Conservation (phyloP, 2,329 filamentous ascomycete genomes). For the Pseudogymnoascus sp. region DNA sequence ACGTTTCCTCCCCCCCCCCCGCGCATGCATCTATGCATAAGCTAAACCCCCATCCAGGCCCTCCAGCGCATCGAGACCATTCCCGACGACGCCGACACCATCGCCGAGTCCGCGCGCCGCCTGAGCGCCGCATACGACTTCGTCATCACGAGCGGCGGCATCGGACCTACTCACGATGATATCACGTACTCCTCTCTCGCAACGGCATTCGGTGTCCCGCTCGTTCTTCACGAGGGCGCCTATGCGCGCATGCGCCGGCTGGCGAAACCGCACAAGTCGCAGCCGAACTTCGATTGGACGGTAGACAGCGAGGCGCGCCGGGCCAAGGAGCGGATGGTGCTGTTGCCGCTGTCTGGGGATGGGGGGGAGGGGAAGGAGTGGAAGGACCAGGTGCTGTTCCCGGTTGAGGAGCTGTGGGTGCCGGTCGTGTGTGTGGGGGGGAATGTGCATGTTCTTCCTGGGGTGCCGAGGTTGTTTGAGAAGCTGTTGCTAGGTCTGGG, state of each 20-base stretch:
- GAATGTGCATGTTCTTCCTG: constrained; percentile 88
- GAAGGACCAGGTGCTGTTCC: constrained; percentile 68
- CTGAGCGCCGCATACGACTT: constrained; percentile 91
- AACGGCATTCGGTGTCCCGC: constrained; percentile 70
- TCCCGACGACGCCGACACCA: constrained; percentile 83
- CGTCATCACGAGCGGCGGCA: constrained; percentile 89
- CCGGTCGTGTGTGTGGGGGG: constrained; percentile 82
- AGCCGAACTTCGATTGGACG: constrained; percentile 77
- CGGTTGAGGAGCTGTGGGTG: constrained; percentile 78
- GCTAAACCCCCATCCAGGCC: constrained; percentile 35
- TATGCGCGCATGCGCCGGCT: constrained; percentile 76
- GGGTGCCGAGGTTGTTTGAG: constrained; percentile 77
- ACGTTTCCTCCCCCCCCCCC: constrained; percentile 40
- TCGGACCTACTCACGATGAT: constrained; percentile 95
- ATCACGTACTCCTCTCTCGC: constrained; percentile 95
- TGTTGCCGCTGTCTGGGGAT: constrained; percentile 61
- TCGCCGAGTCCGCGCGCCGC: constrained; percentile 73
- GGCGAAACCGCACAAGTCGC: constrained; percentile 61
- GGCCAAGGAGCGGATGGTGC: constrained; percentile 84
- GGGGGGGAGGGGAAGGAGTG: constrained; percentile 43
- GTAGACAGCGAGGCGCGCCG: constrained; percentile 66
- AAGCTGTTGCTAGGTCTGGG: constrained; percentile 68
- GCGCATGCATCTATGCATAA: constrained; percentile 52
- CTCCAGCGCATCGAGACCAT: constrained; percentile 88
- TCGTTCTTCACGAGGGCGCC: constrained; percentile 69